These are phyloP conservation scores for Haematococcus sp. DNA, from an alignment of 139 green algal genomes.

Conservation along the genomic window DNA sequence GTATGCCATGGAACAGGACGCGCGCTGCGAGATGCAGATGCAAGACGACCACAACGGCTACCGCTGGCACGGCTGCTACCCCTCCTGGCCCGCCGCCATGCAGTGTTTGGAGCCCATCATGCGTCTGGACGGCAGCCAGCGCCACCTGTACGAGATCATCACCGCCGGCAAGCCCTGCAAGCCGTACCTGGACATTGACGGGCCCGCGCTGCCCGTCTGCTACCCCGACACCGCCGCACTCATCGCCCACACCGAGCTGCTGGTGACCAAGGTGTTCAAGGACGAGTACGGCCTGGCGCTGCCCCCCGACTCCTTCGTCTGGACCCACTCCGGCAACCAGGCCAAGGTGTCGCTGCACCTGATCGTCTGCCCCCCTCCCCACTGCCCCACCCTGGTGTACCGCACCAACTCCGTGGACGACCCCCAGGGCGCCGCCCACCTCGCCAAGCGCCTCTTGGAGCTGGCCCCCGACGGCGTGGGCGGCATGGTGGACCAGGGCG, in stretches of 20 bases:
- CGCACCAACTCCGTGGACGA: conserved; percentile 17
- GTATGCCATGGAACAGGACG: too few relatives aligned
- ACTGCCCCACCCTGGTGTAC: conserved; percentile 18
- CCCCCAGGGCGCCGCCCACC: conserved; percentile 14
- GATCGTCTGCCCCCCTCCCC: conserved; percentile 7
- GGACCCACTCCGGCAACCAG: conserved; percentile 2
- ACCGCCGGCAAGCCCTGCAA: conserved; percentile 6
- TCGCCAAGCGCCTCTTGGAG: conserved; percentile 18
- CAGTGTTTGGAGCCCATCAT: too few relatives aligned
- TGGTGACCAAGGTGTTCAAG: too few relatives aligned
- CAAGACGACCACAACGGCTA: too few relatives aligned
- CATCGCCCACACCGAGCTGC: too few relatives aligned
- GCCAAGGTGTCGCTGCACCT: conserved; percentile 27
- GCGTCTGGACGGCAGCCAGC: background rate
- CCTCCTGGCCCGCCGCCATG: too few relatives aligned
- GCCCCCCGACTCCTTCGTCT: conserved; percentile 5
- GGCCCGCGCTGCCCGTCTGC: background rate
- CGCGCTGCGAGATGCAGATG: too few relatives aligned
- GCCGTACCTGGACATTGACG: conserved; percentile 14
- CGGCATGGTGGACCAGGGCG: conserved; percentile 8
- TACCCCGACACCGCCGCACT: too few relatives aligned
- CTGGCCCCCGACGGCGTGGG: conserved; percentile 18
- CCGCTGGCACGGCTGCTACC: too few relatives aligned
- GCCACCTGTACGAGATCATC: conserved; percentile 20
- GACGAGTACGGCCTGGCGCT: background rate